Evolutionary conservation across 2,329 filamentous ascomycete species (phyloP).

Genomic region (Trichoderma sp.): DNA sequence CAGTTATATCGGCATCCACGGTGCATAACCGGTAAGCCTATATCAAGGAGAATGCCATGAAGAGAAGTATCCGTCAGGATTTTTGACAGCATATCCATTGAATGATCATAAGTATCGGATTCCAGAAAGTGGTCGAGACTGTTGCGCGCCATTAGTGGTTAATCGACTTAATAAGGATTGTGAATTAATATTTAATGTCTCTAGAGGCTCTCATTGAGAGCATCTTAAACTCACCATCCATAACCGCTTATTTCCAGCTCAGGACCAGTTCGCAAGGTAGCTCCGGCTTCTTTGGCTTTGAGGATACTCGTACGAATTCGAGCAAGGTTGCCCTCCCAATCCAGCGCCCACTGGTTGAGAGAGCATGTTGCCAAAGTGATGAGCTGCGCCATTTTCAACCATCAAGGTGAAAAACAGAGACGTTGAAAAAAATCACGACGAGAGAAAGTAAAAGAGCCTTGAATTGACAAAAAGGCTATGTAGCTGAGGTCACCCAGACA

Average conservation of each 20-base stretch:
- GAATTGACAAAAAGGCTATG: not conserved
- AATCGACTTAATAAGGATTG: not conserved
- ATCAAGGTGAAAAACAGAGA: not conserved
- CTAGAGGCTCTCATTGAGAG: not conserved
- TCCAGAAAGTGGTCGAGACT: conserved; percentile 68
- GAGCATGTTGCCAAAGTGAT: conserved; percentile 21
- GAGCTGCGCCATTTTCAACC: conserved; percentile 6
- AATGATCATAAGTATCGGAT: conserved; percentile 41
- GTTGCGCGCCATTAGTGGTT: not conserved
- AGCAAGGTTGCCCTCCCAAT: conserved; percentile 61
- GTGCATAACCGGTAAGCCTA: conserved; percentile 50
- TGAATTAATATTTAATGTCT: not conserved
- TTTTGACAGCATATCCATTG: conserved; percentile 39
- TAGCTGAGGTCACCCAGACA: not conserved
- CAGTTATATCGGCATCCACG: conserved; percentile 33
- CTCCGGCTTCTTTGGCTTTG: conserved; percentile 62
- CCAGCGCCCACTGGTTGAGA: conserved; percentile 21
- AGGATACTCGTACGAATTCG: conserved; percentile 67
- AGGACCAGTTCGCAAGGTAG: conserved; percentile 64
- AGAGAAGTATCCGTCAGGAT: conserved; percentile 41
- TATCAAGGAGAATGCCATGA: conserved; percentile 46
- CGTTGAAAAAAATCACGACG: not conserved
- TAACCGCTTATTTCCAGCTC: conserved; percentile 53
- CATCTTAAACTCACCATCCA: conserved; percentile 34
- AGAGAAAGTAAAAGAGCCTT: not conserved